Evolutionary conservation across 2,329 filamentous ascomycete genomes (phyloP).

Genomic region (Cladophialophora carrionii): DNA sequence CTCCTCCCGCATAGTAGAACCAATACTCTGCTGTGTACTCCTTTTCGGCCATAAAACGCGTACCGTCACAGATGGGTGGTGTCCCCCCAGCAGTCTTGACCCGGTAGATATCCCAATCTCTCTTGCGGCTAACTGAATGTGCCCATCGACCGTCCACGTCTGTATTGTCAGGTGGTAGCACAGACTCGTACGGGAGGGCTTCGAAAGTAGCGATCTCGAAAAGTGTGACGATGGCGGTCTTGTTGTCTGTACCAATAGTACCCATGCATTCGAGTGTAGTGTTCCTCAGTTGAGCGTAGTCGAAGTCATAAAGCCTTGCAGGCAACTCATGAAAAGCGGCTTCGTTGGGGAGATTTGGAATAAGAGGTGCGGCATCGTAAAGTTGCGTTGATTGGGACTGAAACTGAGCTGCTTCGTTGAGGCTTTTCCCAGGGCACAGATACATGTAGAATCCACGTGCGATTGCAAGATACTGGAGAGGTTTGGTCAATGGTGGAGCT

Average conservation of each 20-base stretch:
- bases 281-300: conserved; percentile 34
- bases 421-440: conserved; percentile 44
- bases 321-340: conserved; percentile 41
- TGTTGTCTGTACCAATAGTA: conserved; percentile 32
- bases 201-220: conserved; percentile 38
- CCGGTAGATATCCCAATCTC: conserved; percentile 47
- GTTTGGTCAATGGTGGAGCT: conserved; percentile 39
- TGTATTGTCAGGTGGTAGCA: conserved; percentile 29
- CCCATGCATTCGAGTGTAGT: conserved; percentile 36
- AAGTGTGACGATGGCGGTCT: conserved; percentile 33
- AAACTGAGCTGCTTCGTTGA: conserved; percentile 42
- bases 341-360: conserved; percentile 40
- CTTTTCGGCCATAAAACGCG: conserved; percentile 41
- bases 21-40: conserved; percentile 51
- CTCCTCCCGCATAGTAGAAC: conserved; percentile 42
- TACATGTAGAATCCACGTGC: conserved; percentile 58
- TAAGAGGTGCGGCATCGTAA: conserved; percentile 46
- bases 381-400: conserved; percentile 53
- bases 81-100: conserved; percentile 46
- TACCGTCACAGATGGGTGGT: conserved; percentile 44
- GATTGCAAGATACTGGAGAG: conserved; percentile 51
- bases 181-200: conserved; percentile 27
- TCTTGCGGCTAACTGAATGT: conserved; percentile 28
- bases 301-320: conserved; percentile 40
- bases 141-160: conserved; percentile 22